phyloP scores from a whole-genome alignment of 352 stramenopile genomes.

The Vaucheria bursata region DNA sequence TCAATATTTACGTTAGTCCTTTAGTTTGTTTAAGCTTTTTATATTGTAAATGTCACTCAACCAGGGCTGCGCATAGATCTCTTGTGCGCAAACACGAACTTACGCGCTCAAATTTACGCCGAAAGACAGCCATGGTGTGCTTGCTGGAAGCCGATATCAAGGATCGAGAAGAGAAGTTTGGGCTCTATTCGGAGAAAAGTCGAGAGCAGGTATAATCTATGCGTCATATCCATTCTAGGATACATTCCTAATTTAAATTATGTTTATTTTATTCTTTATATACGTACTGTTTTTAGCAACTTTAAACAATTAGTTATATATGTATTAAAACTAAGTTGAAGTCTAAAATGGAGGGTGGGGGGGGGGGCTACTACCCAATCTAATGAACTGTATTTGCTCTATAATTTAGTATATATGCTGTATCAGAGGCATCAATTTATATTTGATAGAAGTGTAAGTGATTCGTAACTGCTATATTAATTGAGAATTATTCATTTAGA shows the following conservation, averaged over 20 bases:
- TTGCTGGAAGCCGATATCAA: conserved; percentile 51
- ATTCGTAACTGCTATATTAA: no score
- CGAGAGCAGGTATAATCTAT: conserved; percentile 28
- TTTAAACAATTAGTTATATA: no score
- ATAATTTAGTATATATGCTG: no score
- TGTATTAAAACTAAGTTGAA: no score
- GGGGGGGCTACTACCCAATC: no score
- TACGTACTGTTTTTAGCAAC: background rate
- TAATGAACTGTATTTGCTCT: no score
- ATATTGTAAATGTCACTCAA: no score
- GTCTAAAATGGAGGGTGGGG: no score
- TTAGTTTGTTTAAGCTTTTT: conserved; percentile 12
- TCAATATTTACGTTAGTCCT: conserved; percentile 50
- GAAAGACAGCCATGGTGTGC: conserved; percentile 44
- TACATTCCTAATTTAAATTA: no score
- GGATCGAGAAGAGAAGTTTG: conserved; percentile 38
- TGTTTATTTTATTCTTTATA: background rate
- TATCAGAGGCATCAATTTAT: no score
- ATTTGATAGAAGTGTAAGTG: no score
- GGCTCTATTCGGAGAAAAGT: conserved; percentile 27
- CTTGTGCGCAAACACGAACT: conserved; percentile 53
- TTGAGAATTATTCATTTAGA: no score
- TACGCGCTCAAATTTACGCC: conserved; percentile 35
- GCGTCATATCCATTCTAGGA: conserved; percentile 16
- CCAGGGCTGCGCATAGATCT: conserved; percentile 17